Evolutionary conservation across 2,329 filamentous ascomycete species (phyloP).

Genomic region (Apiospora malaysiana): DNA sequence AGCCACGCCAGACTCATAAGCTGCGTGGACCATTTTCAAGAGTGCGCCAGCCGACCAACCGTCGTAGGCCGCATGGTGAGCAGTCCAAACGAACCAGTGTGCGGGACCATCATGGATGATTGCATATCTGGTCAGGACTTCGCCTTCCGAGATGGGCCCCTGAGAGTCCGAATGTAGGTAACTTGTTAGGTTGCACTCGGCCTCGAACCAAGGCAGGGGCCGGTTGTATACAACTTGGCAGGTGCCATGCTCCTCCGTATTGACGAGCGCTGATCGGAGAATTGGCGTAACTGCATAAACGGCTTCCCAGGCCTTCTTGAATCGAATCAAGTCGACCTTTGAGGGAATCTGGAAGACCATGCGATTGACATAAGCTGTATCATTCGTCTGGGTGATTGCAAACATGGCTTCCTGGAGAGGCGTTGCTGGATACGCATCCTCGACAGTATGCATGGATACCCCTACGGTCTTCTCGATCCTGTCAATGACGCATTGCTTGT

Average conservation of each 20-base stretch:
- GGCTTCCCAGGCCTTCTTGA: not conserved
- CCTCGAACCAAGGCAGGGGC: not conserved
- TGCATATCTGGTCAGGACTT: conserved; percentile 20
- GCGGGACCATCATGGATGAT: not conserved
- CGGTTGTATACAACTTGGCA: conserved; percentile 21
- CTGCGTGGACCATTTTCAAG: conserved; percentile 11
- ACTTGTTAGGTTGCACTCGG: not conserved
- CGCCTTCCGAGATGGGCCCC: conserved; percentile 8
- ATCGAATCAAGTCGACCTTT: not conserved
- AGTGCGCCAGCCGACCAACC: conserved; percentile 22
- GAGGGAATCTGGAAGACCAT: not conserved
- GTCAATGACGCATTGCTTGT: not conserved
- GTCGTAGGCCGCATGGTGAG: conserved; percentile 24
- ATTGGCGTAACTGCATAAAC: not conserved
- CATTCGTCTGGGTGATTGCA: not conserved
- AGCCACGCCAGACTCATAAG: conserved; percentile 2
- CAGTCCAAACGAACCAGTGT: conserved; percentile 24
- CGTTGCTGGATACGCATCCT: conserved; percentile 3
- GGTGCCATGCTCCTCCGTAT: not conserved
- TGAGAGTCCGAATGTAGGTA: conserved; percentile 18
- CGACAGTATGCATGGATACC: not conserved
- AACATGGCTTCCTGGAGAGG: conserved; percentile 5
- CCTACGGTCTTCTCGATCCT: not conserved
- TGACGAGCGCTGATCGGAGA: not conserved
- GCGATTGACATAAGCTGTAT: conserved; percentile 9